Conservation (phyloP, 1,284 basidiomycete species). For the Rhodotorula sp. region DNA sequence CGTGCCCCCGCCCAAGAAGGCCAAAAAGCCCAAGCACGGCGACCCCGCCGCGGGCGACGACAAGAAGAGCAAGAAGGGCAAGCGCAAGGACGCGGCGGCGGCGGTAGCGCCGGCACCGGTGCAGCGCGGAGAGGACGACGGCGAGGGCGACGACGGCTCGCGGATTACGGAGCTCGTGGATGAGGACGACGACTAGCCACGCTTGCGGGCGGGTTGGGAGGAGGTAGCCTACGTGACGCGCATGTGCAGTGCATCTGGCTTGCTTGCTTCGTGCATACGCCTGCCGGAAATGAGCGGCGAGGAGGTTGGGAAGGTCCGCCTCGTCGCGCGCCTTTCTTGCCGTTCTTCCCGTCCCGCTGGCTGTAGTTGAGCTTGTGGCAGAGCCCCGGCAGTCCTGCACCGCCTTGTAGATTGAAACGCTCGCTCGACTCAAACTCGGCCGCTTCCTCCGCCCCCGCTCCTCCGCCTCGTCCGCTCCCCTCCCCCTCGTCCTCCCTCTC, state of each 20-base stretch:
- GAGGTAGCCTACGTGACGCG: not conserved
- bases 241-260: not conserved
- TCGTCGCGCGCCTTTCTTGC: not conserved
- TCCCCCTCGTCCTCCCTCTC: not conserved
- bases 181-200: slow-evolving; percentile 10
- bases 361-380: too few relatives aligned
- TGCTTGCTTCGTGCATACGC: not conserved
- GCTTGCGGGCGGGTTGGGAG: not conserved
- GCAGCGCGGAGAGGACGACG: not conserved
- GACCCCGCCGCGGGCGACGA: slow-evolving; percentile 34
- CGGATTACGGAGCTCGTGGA: slow-evolving; percentile 26
- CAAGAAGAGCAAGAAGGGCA: slow-evolving; percentile 41
- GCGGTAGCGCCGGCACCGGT: not conserved
- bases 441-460: slow-evolving; percentile 1
- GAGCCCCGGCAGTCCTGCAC: too few relatives aligned
- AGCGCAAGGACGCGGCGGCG: slow-evolving; percentile 47
- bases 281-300: too few relatives aligned
- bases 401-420: too few relatives aligned
- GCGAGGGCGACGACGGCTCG: not conserved
- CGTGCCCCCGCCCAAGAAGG: slow-evolving; percentile 63
- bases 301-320: too few relatives aligned
- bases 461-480: slow-evolving; percentile 1
- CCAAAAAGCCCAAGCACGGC: slow-evolving; percentile 11
- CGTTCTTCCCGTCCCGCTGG: too few relatives aligned
- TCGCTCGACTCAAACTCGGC: not conserved